These are phyloP conservation scores for Tetrahymena malaccensis DNA, from an alignment of 73 alveolate genomes.

Conservation along the genomic window DNA sequence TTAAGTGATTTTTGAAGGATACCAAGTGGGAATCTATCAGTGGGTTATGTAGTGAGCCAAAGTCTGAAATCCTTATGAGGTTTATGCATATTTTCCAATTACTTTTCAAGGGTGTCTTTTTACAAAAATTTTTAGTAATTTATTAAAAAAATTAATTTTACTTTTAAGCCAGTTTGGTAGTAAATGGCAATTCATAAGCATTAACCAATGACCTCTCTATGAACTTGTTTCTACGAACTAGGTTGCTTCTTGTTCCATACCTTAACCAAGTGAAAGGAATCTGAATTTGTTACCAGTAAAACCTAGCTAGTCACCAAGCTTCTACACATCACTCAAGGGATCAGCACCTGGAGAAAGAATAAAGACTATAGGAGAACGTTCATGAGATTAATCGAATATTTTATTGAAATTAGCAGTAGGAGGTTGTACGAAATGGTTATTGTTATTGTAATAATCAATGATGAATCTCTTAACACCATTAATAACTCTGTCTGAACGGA, in stretches of 20 bases:
- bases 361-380: constrained; percentile 94
- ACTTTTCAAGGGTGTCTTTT: constrained; percentile 81
- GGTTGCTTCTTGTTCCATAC: constrained; percentile 89
- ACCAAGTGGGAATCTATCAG: constrained; percentile 1
- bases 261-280: constrained; percentile 94
- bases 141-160: background rate
- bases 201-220: constrained; percentile 95
- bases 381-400: constrained; percentile 93
- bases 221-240: constrained; percentile 84
- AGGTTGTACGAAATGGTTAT: constrained; percentile 67
- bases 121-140: background rate
- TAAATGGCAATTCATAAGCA: constrained; percentile 93
- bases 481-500: constrained; percentile 92
- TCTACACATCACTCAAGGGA: constrained; percentile 90
- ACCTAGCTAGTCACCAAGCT: constrained; percentile 96
- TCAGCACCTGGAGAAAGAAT: constrained; percentile 98
- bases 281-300: constrained; percentile 81
- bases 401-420: constrained; percentile 80
- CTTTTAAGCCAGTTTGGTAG: constrained; percentile 59
- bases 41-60: constrained; percentile 32
- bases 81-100: constrained; percentile 81
- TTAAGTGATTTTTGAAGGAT: constrained; percentile 38
- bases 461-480: constrained; percentile 68
- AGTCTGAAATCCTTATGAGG: constrained; percentile 44
- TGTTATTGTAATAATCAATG: constrained; percentile 37